Percentiles rank a stretch among this genome's conserved stretches.
These are phyloP conservation scores for Pilatotrama ljubarskyi DNA, from an alignment of 768 basidiomycete genomes.

Conservation along the genomic window DNA sequence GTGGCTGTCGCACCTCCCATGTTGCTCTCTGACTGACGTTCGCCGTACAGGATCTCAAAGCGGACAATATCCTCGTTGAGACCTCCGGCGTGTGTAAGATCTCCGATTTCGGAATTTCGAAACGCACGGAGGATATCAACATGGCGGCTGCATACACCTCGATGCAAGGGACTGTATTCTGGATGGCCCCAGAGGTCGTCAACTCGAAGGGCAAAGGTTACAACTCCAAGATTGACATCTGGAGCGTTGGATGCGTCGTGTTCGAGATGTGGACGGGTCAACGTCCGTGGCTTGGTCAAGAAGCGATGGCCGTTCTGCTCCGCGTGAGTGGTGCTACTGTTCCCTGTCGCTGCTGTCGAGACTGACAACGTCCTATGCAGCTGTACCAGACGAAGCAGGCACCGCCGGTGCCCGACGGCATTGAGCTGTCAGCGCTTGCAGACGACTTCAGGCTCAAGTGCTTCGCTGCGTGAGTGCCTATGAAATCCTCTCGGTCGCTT, in stretches of 20 bases:
- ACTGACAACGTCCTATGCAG: slow-evolving; percentile 39
- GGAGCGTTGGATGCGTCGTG: slow-evolving; percentile 98
- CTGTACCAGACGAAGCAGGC: slow-evolving; percentile 81
- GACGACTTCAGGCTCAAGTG: slow-evolving; percentile 87
- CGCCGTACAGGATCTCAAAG: slow-evolving; percentile 79
- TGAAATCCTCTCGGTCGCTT: background rate
- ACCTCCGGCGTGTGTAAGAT: slow-evolving; percentile 93
- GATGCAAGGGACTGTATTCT: slow-evolving; percentile 98
- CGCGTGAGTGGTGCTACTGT: slow-evolving; percentile 55
- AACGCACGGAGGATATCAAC: slow-evolving; percentile 85
- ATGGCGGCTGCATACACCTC: slow-evolving; percentile 83
- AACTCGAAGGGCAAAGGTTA: slow-evolving; percentile 88
- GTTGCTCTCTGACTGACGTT: background rate
- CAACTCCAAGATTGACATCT: slow-evolving; percentile 97
- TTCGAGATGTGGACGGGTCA: slow-evolving; percentile 99
- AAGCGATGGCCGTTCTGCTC: slow-evolving; percentile 90
- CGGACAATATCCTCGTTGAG: slow-evolving; percentile 97
- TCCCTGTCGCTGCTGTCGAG: background rate
- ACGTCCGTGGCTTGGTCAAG: slow-evolving; percentile 91
- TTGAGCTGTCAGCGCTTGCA: slow-evolving; percentile 71
- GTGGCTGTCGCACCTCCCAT: slow-evolving; percentile 29
- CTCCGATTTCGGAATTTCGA: slow-evolving; percentile 98
- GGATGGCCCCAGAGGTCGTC: slow-evolving; percentile 98
- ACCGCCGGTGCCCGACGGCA: slow-evolving; percentile 87
- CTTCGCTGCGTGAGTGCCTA: slow-evolving; percentile 76